These are phyloP conservation scores for Adansonia madagascariensis DNA, from an alignment of 441 rosid species.

Conservation along the genomic window DNA sequence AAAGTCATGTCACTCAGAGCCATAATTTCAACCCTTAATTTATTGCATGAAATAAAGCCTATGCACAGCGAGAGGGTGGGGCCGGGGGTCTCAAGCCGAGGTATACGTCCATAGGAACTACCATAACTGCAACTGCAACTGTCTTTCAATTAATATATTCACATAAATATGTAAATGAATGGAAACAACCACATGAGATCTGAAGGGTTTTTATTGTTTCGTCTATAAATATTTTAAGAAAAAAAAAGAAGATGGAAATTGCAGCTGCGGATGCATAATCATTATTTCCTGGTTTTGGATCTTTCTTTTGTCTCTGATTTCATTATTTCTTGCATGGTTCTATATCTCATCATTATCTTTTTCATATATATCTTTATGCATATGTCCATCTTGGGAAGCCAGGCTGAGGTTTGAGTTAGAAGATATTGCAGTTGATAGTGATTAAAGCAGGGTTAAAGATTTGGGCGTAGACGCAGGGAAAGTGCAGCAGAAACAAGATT, in stretches of 20 bases:
- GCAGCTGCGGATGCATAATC: not conserved
- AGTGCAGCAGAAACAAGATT: not conserved
- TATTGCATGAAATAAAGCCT: not conserved
- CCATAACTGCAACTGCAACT: not conserved
- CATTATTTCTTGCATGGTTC: too few relatives aligned
- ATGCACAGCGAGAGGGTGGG: not conserved
- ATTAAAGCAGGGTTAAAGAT: not conserved
- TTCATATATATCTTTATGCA: too few relatives aligned
- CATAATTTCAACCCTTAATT: not conserved
- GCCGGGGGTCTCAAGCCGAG: not conserved
- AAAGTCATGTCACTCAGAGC: not conserved
- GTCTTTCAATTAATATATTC: not conserved
- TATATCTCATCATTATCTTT: too few relatives aligned
- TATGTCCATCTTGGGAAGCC: not conserved
- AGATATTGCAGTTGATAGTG: not conserved
- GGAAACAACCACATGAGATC: not conserved
- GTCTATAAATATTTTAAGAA: not conserved
- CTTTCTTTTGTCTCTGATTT: too few relatives aligned
- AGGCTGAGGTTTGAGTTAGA: not conserved
- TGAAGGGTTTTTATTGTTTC: not conserved
- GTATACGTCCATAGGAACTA: not conserved
- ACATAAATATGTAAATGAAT: not conserved
- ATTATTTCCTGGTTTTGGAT: not conserved
- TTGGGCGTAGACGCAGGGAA: not conserved
- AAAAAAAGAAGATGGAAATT: too few relatives aligned